phyloP scores from a whole-genome alignment of 768 basidiomycete genomes.

The Suillus subaureus region DNA sequence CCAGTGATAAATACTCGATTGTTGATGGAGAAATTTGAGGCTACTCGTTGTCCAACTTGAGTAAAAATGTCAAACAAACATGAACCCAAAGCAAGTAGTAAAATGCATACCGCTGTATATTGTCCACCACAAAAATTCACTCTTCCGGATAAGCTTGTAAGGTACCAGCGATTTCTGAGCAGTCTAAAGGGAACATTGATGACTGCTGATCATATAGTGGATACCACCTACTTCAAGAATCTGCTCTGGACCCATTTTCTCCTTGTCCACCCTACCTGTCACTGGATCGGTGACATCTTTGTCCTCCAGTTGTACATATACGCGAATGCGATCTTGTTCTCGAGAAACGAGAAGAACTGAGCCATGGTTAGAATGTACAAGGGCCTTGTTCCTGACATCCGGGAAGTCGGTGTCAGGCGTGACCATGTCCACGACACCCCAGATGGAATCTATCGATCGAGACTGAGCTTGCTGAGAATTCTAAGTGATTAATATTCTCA shows the following conservation, averaged over 20 bases:
- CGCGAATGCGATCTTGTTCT: slow-evolving; percentile 45
- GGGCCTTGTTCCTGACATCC: slow-evolving; percentile 49
- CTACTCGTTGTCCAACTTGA: slow-evolving; percentile 57
- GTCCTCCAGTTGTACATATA: slow-evolving; percentile 55
- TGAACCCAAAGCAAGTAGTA: background rate
- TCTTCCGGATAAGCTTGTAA: slow-evolving; percentile 34
- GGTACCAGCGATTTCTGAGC: slow-evolving; percentile 45
- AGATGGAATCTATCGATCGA: slow-evolving; percentile 35
- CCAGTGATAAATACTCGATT: slow-evolving; percentile 60
- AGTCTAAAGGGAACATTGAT: slow-evolving; percentile 23
- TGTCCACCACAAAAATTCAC: slow-evolving; percentile 52
- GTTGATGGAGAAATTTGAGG: slow-evolving; percentile 46
- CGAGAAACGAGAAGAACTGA: slow-evolving; percentile 56
- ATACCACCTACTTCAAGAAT: slow-evolving; percentile 38
- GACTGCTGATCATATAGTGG: background rate
- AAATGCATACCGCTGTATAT: slow-evolving; percentile 44
- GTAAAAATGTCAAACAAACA: background rate
- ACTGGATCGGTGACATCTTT: slow-evolving; percentile 35
- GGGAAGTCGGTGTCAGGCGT: slow-evolving; percentile 53
- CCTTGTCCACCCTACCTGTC: slow-evolving; percentile 46
- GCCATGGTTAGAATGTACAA: slow-evolving; percentile 54
- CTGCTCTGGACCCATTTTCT: slow-evolving; percentile 37
- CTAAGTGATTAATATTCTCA: slow-evolving; percentile 13
- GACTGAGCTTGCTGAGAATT: background rate
- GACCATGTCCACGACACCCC: slow-evolving; percentile 48